Evolutionary conservation across 2,329 filamentous ascomycete species (phyloP), one percentile per base, ranked within the genome.

Genomic region (Stemphylium vesicarium): DNA sequence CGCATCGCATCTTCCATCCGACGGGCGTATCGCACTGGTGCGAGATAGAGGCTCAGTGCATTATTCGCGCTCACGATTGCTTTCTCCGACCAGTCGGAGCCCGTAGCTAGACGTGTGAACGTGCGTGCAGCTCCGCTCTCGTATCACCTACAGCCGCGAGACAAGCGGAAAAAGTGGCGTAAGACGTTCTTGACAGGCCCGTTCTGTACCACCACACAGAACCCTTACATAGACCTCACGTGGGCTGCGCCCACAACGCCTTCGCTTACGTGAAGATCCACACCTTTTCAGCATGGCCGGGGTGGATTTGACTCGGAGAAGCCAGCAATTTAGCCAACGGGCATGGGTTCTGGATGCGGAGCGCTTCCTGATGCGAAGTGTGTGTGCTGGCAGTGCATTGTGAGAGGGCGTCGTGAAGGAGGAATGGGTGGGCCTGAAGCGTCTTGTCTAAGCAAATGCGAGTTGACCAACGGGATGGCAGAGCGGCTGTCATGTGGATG

Each of bases 171-270:
- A 11, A 29, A 11, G 40, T 46, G 50, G 43, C 43, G 37, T 53
- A 36, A 48, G 18, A 26, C 24, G 26, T 10, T 29, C 26, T 29
- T 48, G 50, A 53, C 50, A 53, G 29, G 37, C 43, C 36, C 36
- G 13, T 29, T 35, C 29, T 18, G 50, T 53, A 22, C 44, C 16
- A 50, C 48, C 31, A 53, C 37, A 20, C 12, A 48, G 16, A 18
- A 40, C 31, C 43, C 43, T 53, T 53, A 46, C 31, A 48, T 48
- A 41, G 16, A 22, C 22, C 43, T 41, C 50, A 49, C 44, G 50
- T 48, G 50, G 50, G 46, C 50, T 53, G 37, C 37, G 50, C 50
- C 37, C 20, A 20, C 8, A 49, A 53, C 50, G 43, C 43, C 43
- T 29, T 49, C 37, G 50, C 43, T 53, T 53, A 49, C 31, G 40